phyloP scores from a whole-genome alignment of 1,284 basidiomycete genomes.

The Megacollybia platyphylla region DNA sequence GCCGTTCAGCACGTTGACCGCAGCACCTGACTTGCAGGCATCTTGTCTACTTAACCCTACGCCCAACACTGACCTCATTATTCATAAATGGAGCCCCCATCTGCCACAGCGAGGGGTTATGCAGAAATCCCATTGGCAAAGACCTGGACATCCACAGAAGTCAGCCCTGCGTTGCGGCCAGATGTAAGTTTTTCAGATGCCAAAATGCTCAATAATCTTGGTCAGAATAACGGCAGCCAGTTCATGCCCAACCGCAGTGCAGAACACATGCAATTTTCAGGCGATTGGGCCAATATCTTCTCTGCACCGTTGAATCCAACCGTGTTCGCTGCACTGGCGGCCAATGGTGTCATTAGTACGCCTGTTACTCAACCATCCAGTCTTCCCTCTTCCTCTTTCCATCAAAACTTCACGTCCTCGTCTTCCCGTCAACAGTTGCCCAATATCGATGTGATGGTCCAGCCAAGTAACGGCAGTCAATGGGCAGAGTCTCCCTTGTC shows the following conservation, averaged over 20 bases:
- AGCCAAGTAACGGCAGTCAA: conserved; percentile 9
- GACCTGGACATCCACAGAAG: background rate
- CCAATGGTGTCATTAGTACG: conserved; percentile 38
- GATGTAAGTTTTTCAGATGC: background rate
- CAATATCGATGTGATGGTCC: conserved; percentile 8
- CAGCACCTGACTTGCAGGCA: background rate
- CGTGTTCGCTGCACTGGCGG: conserved; percentile 44
- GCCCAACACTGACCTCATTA: background rate
- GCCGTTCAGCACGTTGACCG: background rate
- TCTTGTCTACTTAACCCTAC: background rate
- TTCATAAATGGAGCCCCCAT: background rate
- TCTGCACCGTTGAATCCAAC: conserved; percentile 43
- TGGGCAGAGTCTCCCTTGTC: conserved; percentile 15
- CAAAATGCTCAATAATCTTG: background rate
- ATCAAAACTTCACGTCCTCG: conserved; percentile 9
- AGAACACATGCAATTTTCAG: conserved; percentile 17
- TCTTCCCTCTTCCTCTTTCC: conserved; percentile 9
- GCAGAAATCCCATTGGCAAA: background rate
- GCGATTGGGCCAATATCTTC: conserved; percentile 45
- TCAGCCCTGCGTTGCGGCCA: background rate
- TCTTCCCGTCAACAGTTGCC: conserved; percentile 7
- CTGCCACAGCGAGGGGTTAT: background rate
- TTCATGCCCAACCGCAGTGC: conserved; percentile 8
- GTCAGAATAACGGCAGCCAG: conserved; percentile 9
- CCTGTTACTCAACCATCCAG: conserved; percentile 8